Evolutionary conservation across 495 filamentous ascomycete genomes (phyloP), one percentile per base, ranked within the genome.

Genomic region (Choiromyces venosus): DNA sequence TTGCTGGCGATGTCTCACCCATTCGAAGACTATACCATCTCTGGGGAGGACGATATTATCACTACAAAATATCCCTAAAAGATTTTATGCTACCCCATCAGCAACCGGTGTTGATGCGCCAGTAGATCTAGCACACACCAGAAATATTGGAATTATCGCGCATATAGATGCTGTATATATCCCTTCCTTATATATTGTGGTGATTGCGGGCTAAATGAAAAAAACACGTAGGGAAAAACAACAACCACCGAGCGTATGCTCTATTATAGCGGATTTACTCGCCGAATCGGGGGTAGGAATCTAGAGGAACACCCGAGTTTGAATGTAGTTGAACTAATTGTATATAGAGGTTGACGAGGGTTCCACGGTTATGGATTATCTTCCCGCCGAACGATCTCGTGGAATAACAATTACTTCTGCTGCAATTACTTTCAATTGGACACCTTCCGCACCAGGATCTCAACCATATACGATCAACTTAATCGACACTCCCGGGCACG

Each of bases 181-280:
- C 52, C 29, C 65, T 38, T 40, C 36, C 19, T 52, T 29, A 10
- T 37, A 35, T 0, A 29, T 2, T 18, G 19, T 70, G n/a, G 12
- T 12, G 52, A 69, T 37, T 37, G 25, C 4, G 65, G 35, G 19
- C 66, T 40, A 14, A 35, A 65, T 19, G 25, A 61, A 46, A 33
- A 40, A n/a, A 35, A 76, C 66, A 39, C 16, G 5, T 76, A 93
- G 91, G 95, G 96, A 66, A 99, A 99, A 86, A 99, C 96, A 10
- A 99, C 96, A 0, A 99, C 96, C 0, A 98, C 96, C 6, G 96
- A 99, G 88, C 93, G 96, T 69, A 98, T 98, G 95, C 91, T 99
- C 80, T 98, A 94, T 78, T 96, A 98, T 81, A 96, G 93, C 76
- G 95, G 96, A 8, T 89, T 92, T 74, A 95, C 94, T 8, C 86